phyloP scores from a whole-genome alignment of 2,329 filamentous ascomycete genomes.

The Chaetomiaceae sp. region DNA sequence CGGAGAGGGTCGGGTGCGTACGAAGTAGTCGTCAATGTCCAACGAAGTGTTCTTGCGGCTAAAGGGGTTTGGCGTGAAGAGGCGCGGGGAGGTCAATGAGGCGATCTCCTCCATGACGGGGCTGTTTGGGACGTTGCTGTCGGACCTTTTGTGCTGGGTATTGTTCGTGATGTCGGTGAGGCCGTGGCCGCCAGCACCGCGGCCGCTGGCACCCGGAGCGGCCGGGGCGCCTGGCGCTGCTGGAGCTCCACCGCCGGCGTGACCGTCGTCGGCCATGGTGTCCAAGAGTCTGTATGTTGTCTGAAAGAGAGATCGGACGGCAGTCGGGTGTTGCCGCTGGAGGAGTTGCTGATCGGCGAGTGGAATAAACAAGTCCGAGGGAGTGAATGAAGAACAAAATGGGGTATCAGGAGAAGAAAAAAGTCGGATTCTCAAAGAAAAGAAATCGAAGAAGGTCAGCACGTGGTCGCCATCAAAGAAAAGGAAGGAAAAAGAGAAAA shows the following conservation, averaged over 20 bases:
- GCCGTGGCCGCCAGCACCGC: neutral
- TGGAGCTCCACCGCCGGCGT: neutral
- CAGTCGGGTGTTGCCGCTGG: neutral
- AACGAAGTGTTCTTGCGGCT: slow-evolving; percentile 32
- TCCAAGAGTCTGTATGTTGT: neutral
- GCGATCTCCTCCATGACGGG: slow-evolving; percentile 21
- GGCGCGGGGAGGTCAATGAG: slow-evolving; percentile 28
- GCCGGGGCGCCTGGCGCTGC: neutral
- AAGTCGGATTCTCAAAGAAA: neutral
- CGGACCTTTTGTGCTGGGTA: slow-evolving; percentile 3
- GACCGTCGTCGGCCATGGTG: slow-evolving; percentile 11
- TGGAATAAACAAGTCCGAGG: neutral
- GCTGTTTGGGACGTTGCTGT: slow-evolving; percentile 11
- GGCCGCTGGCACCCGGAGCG: neutral
- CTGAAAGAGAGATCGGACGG: neutral
- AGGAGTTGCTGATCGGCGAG: neutral
- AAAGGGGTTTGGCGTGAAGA: slow-evolving; percentile 30
- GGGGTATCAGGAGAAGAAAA: neutral
- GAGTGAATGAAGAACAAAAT: neutral
- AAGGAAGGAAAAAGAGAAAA: neutral
- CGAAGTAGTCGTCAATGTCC: slow-evolving; percentile 45
- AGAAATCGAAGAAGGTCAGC: neutral
- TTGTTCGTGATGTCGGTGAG: neutral
- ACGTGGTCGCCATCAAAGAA: neutral
- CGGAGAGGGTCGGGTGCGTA: slow-evolving; percentile 25